Conservation (phyloP, 2,329 filamentous ascomycete genomes). For the Scytalidium sp. region DNA sequence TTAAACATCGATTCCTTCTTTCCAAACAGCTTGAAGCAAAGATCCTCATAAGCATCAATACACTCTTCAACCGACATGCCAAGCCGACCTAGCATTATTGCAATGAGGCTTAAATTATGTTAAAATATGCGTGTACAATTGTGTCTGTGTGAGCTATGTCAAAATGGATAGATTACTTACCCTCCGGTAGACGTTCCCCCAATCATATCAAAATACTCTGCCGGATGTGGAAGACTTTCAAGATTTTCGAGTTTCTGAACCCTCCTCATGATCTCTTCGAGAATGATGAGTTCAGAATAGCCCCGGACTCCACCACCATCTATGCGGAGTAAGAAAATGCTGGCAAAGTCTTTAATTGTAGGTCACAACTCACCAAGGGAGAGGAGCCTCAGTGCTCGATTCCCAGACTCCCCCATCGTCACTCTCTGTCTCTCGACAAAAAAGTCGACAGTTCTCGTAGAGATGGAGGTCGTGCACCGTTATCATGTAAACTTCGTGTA, state of each 20-base stretch:
- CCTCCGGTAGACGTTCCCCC: conserved; percentile 35
- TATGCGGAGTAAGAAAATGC: too few species aligned
- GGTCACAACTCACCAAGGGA: too few species aligned
- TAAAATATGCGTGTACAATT: background rate
- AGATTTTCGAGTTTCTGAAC: conserved; percentile 14
- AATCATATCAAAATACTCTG: conserved; percentile 38
- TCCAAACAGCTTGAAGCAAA: background rate
- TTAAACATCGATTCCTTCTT: background rate
- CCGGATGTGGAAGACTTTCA: conserved; percentile 27
- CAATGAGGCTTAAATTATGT: conserved; percentile 35
- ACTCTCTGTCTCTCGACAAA: too few species aligned
- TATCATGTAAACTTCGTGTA: too few species aligned
- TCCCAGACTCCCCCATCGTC: too few species aligned
- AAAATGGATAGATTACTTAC: conserved; percentile 15
- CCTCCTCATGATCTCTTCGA: conserved; percentile 31
- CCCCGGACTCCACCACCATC: conserved; percentile 35
- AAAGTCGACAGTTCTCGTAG: too few species aligned
- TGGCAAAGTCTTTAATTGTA: too few species aligned
- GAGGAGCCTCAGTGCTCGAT: too few species aligned
- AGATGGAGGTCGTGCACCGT: too few species aligned
- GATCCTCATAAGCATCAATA: conserved; percentile 33
- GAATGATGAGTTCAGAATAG: conserved; percentile 31
- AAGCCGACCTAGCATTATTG: conserved; percentile 44
- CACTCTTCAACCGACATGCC: conserved; percentile 41
- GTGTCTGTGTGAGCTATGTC: background rate